Evolutionary conservation across 108 stramenopile species (phyloP).

Genomic region (Skeletonema grethae): DNA sequence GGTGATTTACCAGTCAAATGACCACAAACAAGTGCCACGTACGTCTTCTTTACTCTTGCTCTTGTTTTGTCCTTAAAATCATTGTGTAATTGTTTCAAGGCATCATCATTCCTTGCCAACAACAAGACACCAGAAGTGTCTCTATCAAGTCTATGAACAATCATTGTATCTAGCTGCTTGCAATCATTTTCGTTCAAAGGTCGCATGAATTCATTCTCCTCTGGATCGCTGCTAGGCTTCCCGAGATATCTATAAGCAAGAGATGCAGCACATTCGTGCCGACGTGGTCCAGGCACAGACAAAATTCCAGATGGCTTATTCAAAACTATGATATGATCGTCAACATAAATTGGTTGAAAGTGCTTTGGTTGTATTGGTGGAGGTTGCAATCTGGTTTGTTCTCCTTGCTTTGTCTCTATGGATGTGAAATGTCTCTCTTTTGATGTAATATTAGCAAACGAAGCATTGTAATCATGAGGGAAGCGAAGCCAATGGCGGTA

Average conservation of each 20-base stretch:
- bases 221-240: not conserved
- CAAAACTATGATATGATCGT: slow-evolving; percentile 64
- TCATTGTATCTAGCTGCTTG: slow-evolving; percentile 56
- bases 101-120: slow-evolving; percentile 59
- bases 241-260: slow-evolving; percentile 53
- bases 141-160: slow-evolving; percentile 78
- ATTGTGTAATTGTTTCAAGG: slow-evolving; percentile 51
- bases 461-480: not conserved
- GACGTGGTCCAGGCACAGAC: slow-evolving; percentile 71
- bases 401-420: not conserved
- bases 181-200: not conserved
- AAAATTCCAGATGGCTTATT: slow-evolving; percentile 71
- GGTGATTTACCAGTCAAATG: slow-evolving; percentile 14
- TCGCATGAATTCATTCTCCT: not conserved
- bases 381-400: not conserved
- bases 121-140: slow-evolving; percentile 73
- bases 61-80: slow-evolving; percentile 46
- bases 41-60: slow-evolving; percentile 25
- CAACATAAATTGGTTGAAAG: slow-evolving; percentile 60
- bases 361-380: slow-evolving; percentile 21
- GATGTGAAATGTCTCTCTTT: slow-evolving; percentile 5
- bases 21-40: slow-evolving; percentile 39
- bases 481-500: slow-evolving; percentile 25
- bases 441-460: not conserved
- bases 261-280: slow-evolving; percentile 66